Conservation (phyloP, 345 rosid genomes). For the Microthlaspi erraticum region DNA sequence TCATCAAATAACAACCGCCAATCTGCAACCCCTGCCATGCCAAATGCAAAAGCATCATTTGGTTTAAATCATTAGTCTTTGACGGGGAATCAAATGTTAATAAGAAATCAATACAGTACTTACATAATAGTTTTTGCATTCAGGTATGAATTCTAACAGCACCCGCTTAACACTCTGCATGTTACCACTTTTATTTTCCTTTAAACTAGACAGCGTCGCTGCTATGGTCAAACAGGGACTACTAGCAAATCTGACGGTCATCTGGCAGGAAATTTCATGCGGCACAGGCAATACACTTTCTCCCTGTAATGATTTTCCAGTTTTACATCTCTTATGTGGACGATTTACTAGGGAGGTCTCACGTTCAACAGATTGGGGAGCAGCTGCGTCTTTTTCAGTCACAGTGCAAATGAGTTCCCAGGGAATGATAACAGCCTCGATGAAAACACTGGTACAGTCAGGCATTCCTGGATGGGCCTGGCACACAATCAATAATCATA, state of each 20-base stretch:
- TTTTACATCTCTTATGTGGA: slow-evolving; percentile 61
- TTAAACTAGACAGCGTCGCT: slow-evolving; percentile 52
- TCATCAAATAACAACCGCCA: slow-evolving; percentile 70
- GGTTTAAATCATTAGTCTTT: slow-evolving; percentile 6
- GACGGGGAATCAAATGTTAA: background rate
- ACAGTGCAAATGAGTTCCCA: slow-evolving; percentile 68
- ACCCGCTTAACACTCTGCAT: slow-evolving; percentile 52
- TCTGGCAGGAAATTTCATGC: slow-evolving; percentile 55
- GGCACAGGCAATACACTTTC: slow-evolving; percentile 35
- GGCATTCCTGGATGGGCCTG: slow-evolving; percentile 51
- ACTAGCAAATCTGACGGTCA: slow-evolving; percentile 51
- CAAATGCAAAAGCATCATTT: slow-evolving; percentile 28
- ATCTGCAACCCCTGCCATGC: slow-evolving; percentile 71
- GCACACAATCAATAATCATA: slow-evolving; percentile 47
- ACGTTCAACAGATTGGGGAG: slow-evolving; percentile 35
- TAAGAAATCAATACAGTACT: slow-evolving; percentile 35
- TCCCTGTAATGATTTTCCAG: slow-evolving; percentile 33
- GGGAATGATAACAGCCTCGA: slow-evolving; percentile 75
- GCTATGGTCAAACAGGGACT: slow-evolving; percentile 36
- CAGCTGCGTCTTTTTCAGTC: slow-evolving; percentile 48
- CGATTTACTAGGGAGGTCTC: slow-evolving; percentile 38
- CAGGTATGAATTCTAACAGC: slow-evolving; percentile 63
- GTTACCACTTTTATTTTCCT: slow-evolving; percentile 42
- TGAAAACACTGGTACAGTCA: slow-evolving; percentile 50
- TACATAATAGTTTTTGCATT: slow-evolving; percentile 39